Percentiles rank a stretch among this genome's conserved stretches.
Conservation (phyloP, 148 eudicot genomes). For the Spergularia bocconei region DNA sequence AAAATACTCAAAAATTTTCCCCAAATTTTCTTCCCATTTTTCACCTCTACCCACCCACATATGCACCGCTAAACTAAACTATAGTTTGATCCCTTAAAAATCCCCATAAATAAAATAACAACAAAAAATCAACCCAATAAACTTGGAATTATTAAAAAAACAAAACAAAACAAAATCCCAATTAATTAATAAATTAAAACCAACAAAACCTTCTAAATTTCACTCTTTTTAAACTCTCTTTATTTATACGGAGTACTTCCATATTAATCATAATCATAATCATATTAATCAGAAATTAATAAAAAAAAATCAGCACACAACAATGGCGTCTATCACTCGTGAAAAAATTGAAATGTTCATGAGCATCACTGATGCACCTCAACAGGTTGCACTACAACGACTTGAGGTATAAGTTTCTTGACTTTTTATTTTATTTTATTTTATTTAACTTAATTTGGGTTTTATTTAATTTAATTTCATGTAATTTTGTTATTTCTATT, state of each 20-base stretch:
- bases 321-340: slow-evolving; percentile 64
- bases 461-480: neutral
- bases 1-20: neutral
- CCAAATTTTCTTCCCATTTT: neutral
- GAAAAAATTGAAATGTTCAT: slow-evolving; percentile 76
- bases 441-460: neutral
- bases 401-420: slow-evolving; percentile 48
- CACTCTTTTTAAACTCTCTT: neutral
- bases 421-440: neutral
- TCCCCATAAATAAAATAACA: neutral
- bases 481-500: neutral
- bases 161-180: too few species aligned
- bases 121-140: neutral
- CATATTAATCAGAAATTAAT: neutral
- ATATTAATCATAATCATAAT: neutral
- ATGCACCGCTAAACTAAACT: slow-evolving; percentile 12
- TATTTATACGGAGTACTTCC: too few species aligned
- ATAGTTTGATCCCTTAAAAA: neutral
- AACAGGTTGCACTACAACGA: slow-evolving; percentile 53
- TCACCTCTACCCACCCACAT: neutral
- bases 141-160: too few species aligned
- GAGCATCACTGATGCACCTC: slow-evolving; percentile 76
- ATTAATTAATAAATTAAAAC: too few species aligned
- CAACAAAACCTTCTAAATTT: neutral
- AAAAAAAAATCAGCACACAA: neutral